Evolutionary conservation across 1,139 yeast genomes (phyloP), one percentile per base, ranked within the genome.

Genomic region (Zygotorulaspora mrakii): DNA sequence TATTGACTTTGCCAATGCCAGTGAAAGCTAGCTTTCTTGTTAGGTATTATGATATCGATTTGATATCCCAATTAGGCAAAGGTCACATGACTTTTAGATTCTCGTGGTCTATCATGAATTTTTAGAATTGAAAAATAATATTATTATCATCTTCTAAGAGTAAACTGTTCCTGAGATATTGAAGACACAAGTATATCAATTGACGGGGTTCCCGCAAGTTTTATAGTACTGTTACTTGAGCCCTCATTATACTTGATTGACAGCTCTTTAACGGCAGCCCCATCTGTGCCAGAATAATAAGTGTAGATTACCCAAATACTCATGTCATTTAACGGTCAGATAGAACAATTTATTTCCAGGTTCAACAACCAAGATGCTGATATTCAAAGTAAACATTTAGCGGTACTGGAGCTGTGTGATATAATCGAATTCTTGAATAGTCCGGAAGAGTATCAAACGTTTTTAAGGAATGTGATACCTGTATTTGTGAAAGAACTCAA

Each of bases 341-440:
- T 67, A 27, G 67, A 63, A 36, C 52, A 61, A 26, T 61, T 66
- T 45, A 65, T 62, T 28, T 43, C 52, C 23, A 57, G 62, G 49
- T 56, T 67, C 20, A 53, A 43, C 30, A 56, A 54, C 28, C 54
- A 47, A 17, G 35, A 36, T 29, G 44, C 47, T 3, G 43, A 48
- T 17, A 35, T 55, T 14, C 52, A 53, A 31, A 39, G 45, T 13
- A 54, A 49, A 39, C 54, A 54, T 26, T 48, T 59, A 2, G 50
- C 48, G 12, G 74, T 87, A 27, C 77, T 88, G 11, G 97, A 91
- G 62, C 68, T 89, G 35, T 76, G 94, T 48, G 97, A 89, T 62
- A 76, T 86, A 62, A 73, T 88, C 35, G 97, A 89, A 57, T 74
- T 86, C 1, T 83, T 84, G 64, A 83, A 83, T 53, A 84, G 88